These are phyloP conservation scores for Nakazawaea sp. DNA, from an alignment of 805 yeast genomes.

Conservation along the genomic window DNA sequence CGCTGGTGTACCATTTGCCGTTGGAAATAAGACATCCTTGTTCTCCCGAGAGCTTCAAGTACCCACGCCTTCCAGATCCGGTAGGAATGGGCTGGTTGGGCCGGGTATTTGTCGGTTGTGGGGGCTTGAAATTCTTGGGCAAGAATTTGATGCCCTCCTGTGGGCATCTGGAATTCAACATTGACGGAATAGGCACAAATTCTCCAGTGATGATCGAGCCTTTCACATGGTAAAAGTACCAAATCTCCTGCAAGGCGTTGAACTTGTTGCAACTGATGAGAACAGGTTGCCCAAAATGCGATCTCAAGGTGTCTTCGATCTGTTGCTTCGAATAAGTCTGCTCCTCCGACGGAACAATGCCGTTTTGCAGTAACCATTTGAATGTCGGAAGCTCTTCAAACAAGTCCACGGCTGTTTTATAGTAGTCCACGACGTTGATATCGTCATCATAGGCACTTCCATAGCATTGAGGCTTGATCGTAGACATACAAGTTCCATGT, in stretches of 20 bases:
- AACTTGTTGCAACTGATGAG: conserved; percentile 53
- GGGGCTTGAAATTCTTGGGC: conserved; percentile 45
- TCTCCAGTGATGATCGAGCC: conserved; percentile 68
- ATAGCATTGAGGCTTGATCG: conserved; percentile 72
- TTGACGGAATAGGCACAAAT: conserved; percentile 56
- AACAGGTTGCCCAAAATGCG: conserved; percentile 48
- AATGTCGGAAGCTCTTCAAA: conserved; percentile 60
- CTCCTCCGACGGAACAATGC: conserved; percentile 59
- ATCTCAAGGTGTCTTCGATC: conserved; percentile 43
- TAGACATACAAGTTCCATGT: conserved; percentile 88
- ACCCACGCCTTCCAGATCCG: conserved; percentile 34
- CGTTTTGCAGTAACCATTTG: conserved; percentile 56
- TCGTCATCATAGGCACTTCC: conserved; percentile 21
- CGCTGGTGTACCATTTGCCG: conserved; percentile 78
- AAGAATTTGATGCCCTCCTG: conserved; percentile 58
- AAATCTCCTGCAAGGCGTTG: conserved; percentile 52
- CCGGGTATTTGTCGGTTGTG: conserved; percentile 22
- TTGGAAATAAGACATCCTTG: conserved; percentile 76
- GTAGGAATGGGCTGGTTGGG: conserved; percentile 22
- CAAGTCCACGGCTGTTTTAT: conserved; percentile 48
- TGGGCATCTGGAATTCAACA: conserved; percentile 55
- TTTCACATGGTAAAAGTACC: conserved; percentile 73
- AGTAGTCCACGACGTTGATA: conserved; percentile 64
- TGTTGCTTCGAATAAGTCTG: conserved; percentile 51
- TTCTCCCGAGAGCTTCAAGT: conserved; percentile 41